A percentile compares a stretch with the other conserved stretches of the same genome.
Conservation (phyloP, 345 rosid genomes). For the Populus davidiana region DNA sequence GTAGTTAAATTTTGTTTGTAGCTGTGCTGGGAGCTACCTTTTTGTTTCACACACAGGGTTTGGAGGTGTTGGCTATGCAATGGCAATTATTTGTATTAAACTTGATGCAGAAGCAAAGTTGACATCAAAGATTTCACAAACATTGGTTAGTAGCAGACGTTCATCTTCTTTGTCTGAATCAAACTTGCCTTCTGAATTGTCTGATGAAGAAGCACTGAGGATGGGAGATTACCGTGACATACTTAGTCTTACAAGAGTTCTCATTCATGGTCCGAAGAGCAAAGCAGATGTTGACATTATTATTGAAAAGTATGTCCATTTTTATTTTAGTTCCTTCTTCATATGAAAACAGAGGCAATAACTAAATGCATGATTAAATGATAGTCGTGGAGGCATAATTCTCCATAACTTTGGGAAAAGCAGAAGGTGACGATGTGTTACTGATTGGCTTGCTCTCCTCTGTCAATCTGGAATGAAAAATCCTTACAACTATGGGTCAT, state of each 20-base stretch:
- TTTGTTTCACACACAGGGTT: conserved; percentile 88
- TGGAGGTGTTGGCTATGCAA: conserved; percentile 89
- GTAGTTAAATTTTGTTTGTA: conserved; percentile 23
- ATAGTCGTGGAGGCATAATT: not conserved
- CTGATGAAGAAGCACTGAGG: conserved; percentile 70
- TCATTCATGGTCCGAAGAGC: conserved; percentile 84
- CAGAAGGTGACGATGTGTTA: not conserved
- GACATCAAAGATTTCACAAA: conserved; percentile 25
- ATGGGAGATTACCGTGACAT: conserved; percentile 98
- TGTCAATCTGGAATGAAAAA: conserved; percentile 1
- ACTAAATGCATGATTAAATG: not conserved
- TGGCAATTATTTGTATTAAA: conserved; percentile 79
- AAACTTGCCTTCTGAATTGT: conserved; percentile 41
- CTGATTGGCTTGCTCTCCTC: not conserved
- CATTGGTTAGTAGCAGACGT: conserved; percentile 31
- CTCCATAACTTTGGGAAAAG: not conserved
- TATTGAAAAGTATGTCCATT: conserved; percentile 51
- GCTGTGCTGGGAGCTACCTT: conserved; percentile 74
- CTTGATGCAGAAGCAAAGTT: conserved; percentile 55
- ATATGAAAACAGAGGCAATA: not conserved
- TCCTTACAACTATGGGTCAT: not conserved
- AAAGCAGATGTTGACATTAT: conserved; percentile 77
- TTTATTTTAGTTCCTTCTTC: not conserved
- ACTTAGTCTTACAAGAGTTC: conserved; percentile 91
- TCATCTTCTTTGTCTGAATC: conserved; percentile 30